Percentiles rank a stretch among this genome's conserved stretches.
Evolutionary conservation across 1,284 basidiomycete species (phyloP).

Genomic region (Xanthoconium separans): DNA sequence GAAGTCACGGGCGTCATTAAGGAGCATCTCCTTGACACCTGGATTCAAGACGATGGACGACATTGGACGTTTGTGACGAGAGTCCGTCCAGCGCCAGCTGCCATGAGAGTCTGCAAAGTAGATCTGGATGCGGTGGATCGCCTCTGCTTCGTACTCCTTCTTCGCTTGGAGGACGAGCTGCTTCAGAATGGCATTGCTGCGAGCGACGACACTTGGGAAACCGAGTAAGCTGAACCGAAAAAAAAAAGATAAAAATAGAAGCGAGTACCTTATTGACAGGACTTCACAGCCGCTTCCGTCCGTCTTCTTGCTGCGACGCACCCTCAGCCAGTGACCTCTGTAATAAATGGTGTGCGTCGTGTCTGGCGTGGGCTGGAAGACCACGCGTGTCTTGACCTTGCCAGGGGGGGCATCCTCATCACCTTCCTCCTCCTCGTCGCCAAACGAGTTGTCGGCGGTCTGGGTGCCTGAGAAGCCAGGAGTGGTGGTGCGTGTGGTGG

Average conservation of each 20-base stretch:
- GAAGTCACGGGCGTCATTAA: slow-evolving; percentile 79
- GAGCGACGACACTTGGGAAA: slow-evolving; percentile 63
- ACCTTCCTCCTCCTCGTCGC: slow-evolving; percentile 57
- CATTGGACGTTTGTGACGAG: slow-evolving; percentile 77
- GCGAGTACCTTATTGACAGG: slow-evolving; percentile 62
- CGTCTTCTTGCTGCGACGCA: slow-evolving; percentile 62
- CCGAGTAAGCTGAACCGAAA: slow-evolving; percentile 10
- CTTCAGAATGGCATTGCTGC: slow-evolving; percentile 77
- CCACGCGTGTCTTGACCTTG: slow-evolving; percentile 71
- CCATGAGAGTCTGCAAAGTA: slow-evolving; percentile 86
- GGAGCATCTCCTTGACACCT: slow-evolving; percentile 81
- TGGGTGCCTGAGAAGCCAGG: slow-evolving; percentile 49
- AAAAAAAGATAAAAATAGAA: slow-evolving; percentile 20
- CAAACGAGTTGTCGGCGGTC: slow-evolving; percentile 56
- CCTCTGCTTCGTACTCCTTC: slow-evolving; percentile 79
- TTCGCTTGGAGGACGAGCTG: slow-evolving; percentile 86
- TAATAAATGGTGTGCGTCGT: slow-evolving; percentile 84
- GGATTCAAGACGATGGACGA: slow-evolving; percentile 77
- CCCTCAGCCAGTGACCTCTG: slow-evolving; percentile 76
- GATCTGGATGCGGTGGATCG: slow-evolving; percentile 79
- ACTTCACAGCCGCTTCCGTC: slow-evolving; percentile 67
- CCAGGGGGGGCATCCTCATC: slow-evolving; percentile 57
- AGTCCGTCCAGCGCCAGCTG: slow-evolving; percentile 81
- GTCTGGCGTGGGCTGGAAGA: slow-evolving; percentile 81
- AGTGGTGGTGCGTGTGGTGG: slow-evolving; percentile 65